Conservation (phyloP, 371 early-diverging fungal genomes). For the Syncephalis fuscata region DNA sequence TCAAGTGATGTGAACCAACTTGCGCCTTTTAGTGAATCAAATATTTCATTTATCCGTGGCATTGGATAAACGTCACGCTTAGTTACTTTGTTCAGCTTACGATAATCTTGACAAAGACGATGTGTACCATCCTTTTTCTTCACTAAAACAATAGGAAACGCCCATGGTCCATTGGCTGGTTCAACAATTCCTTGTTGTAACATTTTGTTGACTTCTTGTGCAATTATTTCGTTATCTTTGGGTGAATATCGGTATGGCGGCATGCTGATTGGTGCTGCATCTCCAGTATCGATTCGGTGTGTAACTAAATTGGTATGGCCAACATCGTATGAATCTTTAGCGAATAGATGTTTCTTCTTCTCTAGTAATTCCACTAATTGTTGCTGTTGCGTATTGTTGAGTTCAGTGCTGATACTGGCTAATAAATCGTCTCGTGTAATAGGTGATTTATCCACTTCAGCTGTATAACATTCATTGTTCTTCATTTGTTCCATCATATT, state of each 20-base stretch:
- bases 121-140: conserved; percentile 6
- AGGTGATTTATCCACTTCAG: no score
- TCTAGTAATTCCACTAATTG: no score
- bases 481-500: no score
- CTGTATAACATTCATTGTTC: no score
- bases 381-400: no score
- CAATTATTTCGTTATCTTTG: neutral
- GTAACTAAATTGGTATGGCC: neutral
- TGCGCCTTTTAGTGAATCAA: conserved; percentile 10
- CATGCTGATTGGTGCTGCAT: neutral
- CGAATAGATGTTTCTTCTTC: neutral
- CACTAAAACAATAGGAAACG: conserved; percentile 7
- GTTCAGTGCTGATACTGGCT: no score
- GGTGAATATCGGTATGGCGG: neutral
- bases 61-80: conserved; percentile 15
- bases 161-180: conserved; percentile 5
- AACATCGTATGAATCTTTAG: neutral
- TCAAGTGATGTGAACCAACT: conserved; percentile 15
- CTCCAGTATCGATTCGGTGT: neutral
- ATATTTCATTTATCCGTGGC: conserved; percentile 16
- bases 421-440: no score
- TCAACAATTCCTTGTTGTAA: neutral
- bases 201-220: neutral
- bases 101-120: conserved; percentile 6
- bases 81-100: conserved; percentile 17